A percentile compares a stretch with the other conserved stretches of the same genome.
Conservation (phyloP, 2,329 filamentous ascomycete genomes). For the Chaetomiaceae sp. region DNA sequence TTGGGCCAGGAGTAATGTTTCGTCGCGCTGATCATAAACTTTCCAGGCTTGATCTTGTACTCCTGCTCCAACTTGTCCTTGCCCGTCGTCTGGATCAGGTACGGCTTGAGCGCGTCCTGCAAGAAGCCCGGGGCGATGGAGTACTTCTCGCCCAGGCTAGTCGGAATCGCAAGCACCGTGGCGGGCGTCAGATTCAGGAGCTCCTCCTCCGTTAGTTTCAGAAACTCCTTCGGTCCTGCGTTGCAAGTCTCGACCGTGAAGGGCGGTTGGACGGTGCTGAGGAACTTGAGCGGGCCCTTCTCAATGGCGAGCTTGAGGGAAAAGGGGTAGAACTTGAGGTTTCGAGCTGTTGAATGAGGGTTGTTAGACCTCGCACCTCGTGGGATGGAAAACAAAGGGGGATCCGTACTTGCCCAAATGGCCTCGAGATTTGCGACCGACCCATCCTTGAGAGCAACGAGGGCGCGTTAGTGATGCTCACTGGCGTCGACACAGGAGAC, state of each 20-base stretch:
- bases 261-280: slow-evolving; percentile 23
- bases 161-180: slow-evolving; percentile 28
- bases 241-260: slow-evolving; percentile 27
- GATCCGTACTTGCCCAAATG: slow-evolving; percentile 37
- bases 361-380: no score
- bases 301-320: slow-evolving; percentile 8
- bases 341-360: slow-evolving; percentile 31
- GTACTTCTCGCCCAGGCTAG: slow-evolving; percentile 35
- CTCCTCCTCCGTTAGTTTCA: slow-evolving; percentile 38
- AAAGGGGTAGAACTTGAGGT: slow-evolving; percentile 42
- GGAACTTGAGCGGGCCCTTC: background rate
- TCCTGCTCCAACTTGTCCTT: slow-evolving; percentile 36
- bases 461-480: no score
- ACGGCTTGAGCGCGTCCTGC: slow-evolving; percentile 30
- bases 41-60: slow-evolving; percentile 31
- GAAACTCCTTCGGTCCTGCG: slow-evolving; percentile 34
- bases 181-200: slow-evolving; percentile 39
- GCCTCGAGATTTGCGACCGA: slow-evolving; percentile 46
- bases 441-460: no score
- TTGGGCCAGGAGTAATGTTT: slow-evolving; percentile 44
- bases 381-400: no score
- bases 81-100: slow-evolving; percentile 39
- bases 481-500: no score
- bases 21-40: slow-evolving; percentile 38
- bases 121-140: slow-evolving; percentile 35